A percentile compares a stretch with the other conserved stretches of the same genome.
Evolutionary conservation across 305 asterid genomes (phyloP).

Genomic region (Petunia hybrid): DNA sequence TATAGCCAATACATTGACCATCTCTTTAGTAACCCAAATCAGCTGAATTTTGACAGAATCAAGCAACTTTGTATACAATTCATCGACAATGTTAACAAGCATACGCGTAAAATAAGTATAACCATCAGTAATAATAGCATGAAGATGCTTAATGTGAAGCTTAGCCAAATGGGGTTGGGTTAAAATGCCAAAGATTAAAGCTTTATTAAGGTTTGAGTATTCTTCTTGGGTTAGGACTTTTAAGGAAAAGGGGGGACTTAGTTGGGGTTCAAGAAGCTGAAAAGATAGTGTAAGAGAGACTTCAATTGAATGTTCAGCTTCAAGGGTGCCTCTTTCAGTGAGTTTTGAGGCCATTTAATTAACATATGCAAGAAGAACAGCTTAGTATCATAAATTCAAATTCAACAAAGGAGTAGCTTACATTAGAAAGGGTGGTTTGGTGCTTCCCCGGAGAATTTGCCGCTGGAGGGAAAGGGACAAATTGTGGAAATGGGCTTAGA

Average conservation of each 20-base stretch:
- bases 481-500: too few relatives aligned
- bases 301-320: conserved; percentile 71
- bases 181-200: conserved; percentile 68
- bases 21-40: conserved; percentile 61
- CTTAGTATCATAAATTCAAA: too few relatives aligned
- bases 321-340: conserved; percentile 45
- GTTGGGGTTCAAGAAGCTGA: conserved; percentile 53
- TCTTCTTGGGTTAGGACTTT: conserved; percentile 61
- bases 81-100: conserved; percentile 64
- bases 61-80: conserved; percentile 56
- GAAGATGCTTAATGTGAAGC: conserved; percentile 77
- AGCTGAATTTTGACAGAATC: conserved; percentile 62
- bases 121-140: conserved; percentile 70
- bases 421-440: too few relatives aligned
- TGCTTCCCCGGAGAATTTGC: too few relatives aligned
- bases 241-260: conserved; percentile 75
- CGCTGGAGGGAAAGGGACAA: too few relatives aligned
- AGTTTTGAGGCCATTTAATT: conserved; percentile 50
- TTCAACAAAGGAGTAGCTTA: too few relatives aligned
- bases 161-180: conserved; percentile 57
- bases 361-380: not conserved
- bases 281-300: conserved; percentile 66
- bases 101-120: conserved; percentile 62
- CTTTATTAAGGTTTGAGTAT: conserved; percentile 66
- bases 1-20: conserved; percentile 65